Evolutionary conservation across 2,329 filamentous ascomycete species (phyloP), one percentile per base, ranked within the genome.

Genomic region (Pseudogymnoascus sp.): DNA sequence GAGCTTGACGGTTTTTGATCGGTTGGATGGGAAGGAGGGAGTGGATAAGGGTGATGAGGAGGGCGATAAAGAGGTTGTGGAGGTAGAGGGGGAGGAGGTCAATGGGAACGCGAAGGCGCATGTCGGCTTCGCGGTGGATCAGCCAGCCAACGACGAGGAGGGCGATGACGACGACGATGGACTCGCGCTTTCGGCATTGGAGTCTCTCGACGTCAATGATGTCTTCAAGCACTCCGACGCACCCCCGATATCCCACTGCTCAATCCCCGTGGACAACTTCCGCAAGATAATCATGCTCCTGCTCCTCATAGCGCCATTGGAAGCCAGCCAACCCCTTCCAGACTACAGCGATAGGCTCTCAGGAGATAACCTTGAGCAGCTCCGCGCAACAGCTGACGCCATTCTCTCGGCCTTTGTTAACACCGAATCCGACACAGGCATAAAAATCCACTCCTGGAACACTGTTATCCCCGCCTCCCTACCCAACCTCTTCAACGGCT

Each of bases 221-320:
- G 84, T 83, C 0, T 84, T 86, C 68, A 82, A 81, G 67, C 79
- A 83, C 3, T 80, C 79, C 14, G 79, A 81, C 66, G 72, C 75
- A 3, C 75, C 80, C 0, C 80, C 80, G 3, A 81, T 85, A 0
- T 81, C 85, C 48, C 82, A 83, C n/a, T 85, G 87, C 31, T 85
- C 89, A 68, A 89, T 92, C 61, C 89, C 89, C 0, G 83, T 85
- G 0, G 88, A 92, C 71, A 91, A 91, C 71, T 84, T 91, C 64
- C 82, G 86, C 51, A 87, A 85, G 69, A 76, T 92, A 6, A 75
- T 92, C 31, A 88, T 90, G 83, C 78, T 92, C 3, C 78, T 92
- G 11, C 78, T 92, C 1, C 77, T 92, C 7, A 78, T 85, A 37
- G 85, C 89, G 1, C 88, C 89, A 0, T 76, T 92, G 4, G 80